A percentile compares a stretch with the other conserved stretches of the same genome.
These are phyloP conservation scores for Gossypium raimondii DNA, from an alignment of 345 rosid species.

Conservation along the genomic window DNA sequence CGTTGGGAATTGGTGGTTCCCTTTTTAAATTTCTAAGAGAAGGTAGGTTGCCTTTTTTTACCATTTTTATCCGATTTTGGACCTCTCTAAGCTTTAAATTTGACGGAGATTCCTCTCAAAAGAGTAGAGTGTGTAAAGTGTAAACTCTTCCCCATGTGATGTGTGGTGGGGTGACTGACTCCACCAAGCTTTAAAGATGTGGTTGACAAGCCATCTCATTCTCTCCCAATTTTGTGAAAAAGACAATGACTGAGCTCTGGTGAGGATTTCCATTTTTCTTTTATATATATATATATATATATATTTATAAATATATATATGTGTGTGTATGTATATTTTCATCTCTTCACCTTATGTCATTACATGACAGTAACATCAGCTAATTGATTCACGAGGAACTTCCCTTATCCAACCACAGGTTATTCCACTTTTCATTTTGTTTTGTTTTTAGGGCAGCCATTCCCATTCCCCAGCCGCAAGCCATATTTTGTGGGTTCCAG, in stretches of 20 bases:
- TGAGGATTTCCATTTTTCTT: neutral
- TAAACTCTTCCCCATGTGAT: neutral
- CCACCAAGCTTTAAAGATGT: constrained; percentile 7
- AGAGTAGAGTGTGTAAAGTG: neutral
- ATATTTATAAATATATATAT: no score
- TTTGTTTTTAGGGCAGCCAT: no score
- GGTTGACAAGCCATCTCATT: neutral
- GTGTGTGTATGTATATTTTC: no score
- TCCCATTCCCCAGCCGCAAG: neutral
- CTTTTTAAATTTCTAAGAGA: neutral
- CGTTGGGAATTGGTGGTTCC: neutral
- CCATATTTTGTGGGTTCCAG: constrained; percentile 3
- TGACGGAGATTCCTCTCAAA: neutral
- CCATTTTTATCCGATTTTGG: neutral
- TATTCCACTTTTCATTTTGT: neutral
- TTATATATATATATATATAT: no score
- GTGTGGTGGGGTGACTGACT: constrained; percentile 7
- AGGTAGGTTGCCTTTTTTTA: neutral
- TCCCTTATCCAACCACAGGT: neutral
- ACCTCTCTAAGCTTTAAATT: neutral
- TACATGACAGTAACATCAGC: no score
- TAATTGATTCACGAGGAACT: neutral
- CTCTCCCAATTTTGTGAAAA: neutral
- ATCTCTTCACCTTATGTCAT: no score
- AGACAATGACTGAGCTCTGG: neutral